Conservation (phyloP, 768 basidiomycete species). For the Termitomyces titanicus region DNA sequence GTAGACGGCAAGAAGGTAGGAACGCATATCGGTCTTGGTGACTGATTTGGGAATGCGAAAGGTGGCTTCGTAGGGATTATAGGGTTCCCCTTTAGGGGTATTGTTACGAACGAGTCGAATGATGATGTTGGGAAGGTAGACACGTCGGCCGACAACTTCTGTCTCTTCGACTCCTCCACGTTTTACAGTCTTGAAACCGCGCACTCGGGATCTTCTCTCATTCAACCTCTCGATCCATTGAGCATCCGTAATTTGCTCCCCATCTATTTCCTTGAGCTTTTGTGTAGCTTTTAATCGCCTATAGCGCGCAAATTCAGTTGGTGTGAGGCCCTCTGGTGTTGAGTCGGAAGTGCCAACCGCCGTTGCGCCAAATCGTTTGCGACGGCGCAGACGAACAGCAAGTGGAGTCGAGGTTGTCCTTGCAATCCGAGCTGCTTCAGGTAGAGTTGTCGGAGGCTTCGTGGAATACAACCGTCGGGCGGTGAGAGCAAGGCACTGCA, state of each 20-base stretch:
- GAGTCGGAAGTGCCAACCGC: conserved; percentile 41
- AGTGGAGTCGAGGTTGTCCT: conserved; percentile 69
- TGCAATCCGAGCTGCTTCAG: conserved; percentile 45
- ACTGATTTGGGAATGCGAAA: conserved; percentile 87
- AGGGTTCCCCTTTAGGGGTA: conserved; percentile 70
- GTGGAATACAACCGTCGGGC: conserved; percentile 36
- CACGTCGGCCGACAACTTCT: conserved; percentile 69
- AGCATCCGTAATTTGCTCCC: conserved; percentile 40
- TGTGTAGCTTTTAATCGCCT: conserved; percentile 54
- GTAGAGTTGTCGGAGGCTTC: conserved; percentile 28
- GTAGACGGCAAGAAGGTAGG: conserved; percentile 82
- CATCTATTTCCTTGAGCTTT: conserved; percentile 33
- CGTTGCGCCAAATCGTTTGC: conserved; percentile 40
- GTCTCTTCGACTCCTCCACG: conserved; percentile 35
- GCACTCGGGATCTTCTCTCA: conserved; percentile 57
- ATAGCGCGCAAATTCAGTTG: conserved; percentile 61
- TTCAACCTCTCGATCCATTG: conserved; percentile 61
- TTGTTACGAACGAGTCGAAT: conserved; percentile 83
- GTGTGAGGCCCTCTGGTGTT: conserved; percentile 55
- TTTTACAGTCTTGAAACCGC: conserved; percentile 51
- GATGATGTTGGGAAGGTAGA: conserved; percentile 88
- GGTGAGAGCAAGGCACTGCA: conserved; percentile 32
- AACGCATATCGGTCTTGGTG: conserved; percentile 90
- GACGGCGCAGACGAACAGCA: conserved; percentile 68
- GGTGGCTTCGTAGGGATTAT: conserved; percentile 94